These are phyloP conservation scores for Sarcodon sp. DNA, from an alignment of 768 basidiomycete genomes.

Conservation along the genomic window DNA sequence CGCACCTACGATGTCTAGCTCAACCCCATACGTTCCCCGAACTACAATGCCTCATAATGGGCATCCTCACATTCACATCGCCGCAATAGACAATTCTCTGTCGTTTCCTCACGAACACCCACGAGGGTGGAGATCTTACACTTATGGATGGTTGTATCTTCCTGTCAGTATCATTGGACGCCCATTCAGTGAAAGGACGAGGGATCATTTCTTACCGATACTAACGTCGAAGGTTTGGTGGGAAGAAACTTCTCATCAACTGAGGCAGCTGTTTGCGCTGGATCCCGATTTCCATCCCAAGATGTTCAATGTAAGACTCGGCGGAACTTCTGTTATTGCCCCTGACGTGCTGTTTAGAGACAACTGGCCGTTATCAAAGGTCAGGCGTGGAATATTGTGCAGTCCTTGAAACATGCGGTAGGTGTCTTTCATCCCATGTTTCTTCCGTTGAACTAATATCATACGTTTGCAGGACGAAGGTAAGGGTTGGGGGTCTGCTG, in stretches of 20 bases:
- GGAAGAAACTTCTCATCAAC: slow-evolving; percentile 73
- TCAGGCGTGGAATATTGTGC: slow-evolving; percentile 84
- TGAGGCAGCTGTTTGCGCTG: slow-evolving; percentile 65
- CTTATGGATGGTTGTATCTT: slow-evolving; percentile 82
- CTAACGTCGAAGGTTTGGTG: slow-evolving; percentile 83
- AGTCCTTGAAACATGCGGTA: slow-evolving; percentile 68
- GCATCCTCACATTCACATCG: slow-evolving; percentile 78
- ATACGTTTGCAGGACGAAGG: slow-evolving; percentile 52
- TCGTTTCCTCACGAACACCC: slow-evolving; percentile 91
- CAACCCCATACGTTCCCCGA: slow-evolving; percentile 7
- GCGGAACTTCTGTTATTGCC: not conserved
- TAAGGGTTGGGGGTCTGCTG: slow-evolving; percentile 15
- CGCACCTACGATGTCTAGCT: slow-evolving; percentile 5
- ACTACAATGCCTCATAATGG: slow-evolving; percentile 30
- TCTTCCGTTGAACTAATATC: not conserved
- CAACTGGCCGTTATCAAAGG: slow-evolving; percentile 92
- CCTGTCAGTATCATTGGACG: slow-evolving; percentile 77
- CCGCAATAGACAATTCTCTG: slow-evolving; percentile 88
- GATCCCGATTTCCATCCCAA: slow-evolving; percentile 85
- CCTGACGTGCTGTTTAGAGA: slow-evolving; percentile 27
- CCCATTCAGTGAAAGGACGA: slow-evolving; percentile 75
- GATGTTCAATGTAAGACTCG: slow-evolving; percentile 60
- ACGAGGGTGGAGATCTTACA: slow-evolving; percentile 61
- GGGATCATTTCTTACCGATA: slow-evolving; percentile 71
- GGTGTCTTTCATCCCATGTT: slow-evolving; percentile 13